Evolutionary conservation across 306 rosid species (phyloP), one percentile per base, ranked within the genome.

Genomic region (Citrullus mucosospermus): DNA sequence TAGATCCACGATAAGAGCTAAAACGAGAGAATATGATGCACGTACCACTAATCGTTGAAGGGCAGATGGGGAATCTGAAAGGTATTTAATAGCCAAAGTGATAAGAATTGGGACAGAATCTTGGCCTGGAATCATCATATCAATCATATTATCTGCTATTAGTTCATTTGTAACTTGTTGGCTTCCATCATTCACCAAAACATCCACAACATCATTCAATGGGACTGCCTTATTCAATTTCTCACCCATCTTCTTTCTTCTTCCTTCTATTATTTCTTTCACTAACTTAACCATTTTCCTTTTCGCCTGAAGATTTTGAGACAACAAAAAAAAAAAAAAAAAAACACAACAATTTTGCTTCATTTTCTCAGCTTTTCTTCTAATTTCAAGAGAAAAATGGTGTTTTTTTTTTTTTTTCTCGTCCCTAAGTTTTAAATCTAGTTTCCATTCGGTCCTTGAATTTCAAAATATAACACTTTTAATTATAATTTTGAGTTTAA

Each of bases 121-220:
- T 84, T 95, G 97, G 51, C 98, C 98, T 17, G 98, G 98, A 82
- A 95, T 95, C 98, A 95, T 92, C 98, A 95, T 95, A 78, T 92
- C 98, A 67, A 95, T 95, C 84, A 89, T 85, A 82, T 95, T 95
- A 75, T 87, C 93, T 61, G 98, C 97, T 88, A 95, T 92, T 57
- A 92, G 85, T 75, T 92, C 87, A 69, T 88, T 90, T 4, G 92
- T 92, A 36, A 92, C 82, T 81, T 82, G 85, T 58, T 88, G 91
- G 81, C 88, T 89, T 79, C 85, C 81, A 89, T 91, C 98, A 56
- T 84, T 84, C 20, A 95, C 83, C 80, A 95, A 86, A 77, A 88
- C 92, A 82, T 92, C 97, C 83, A 92, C 87, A 51, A 91, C 96
- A 88, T 95, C 97, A 77, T 73, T 89, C 0, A 48, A 3, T 76